phyloP scores from a whole-genome alignment of 163 green algal genomes.

The Chlamydomonas reinhardtii region DNA sequence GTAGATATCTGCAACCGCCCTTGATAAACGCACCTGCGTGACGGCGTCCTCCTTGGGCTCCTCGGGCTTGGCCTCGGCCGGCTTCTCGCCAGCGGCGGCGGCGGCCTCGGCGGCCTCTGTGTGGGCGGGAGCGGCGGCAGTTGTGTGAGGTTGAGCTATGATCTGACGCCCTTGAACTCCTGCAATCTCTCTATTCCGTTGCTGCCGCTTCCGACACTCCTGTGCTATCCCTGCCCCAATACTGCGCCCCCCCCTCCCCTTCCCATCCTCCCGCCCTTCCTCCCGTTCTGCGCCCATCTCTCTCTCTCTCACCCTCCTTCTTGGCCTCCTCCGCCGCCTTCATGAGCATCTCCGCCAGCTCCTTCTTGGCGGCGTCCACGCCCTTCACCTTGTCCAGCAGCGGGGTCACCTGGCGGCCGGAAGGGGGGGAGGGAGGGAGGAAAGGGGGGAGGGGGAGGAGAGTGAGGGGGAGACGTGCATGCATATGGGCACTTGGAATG shows the following conservation, averaged over 20 bases:
- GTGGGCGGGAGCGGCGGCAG: background rate
- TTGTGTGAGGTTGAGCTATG: too few relatives aligned
- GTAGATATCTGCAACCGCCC: too few relatives aligned
- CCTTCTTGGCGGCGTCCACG: constrained; percentile 70
- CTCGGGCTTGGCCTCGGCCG: background rate
- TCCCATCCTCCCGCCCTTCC: background rate
- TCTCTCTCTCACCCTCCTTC: constrained; percentile 47
- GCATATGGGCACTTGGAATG: too few relatives aligned
- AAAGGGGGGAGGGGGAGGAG: too few relatives aligned
- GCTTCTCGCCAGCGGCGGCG: background rate
- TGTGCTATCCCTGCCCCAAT: too few relatives aligned
- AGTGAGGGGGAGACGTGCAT: too few relatives aligned
- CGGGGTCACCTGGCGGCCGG: constrained; percentile 67
- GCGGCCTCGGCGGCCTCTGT: constrained; percentile 44
- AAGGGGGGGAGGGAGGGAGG: too few relatives aligned
- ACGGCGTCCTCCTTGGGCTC: constrained; percentile 20
- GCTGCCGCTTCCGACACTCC: too few relatives aligned
- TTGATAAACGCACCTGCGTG: constrained; percentile 18
- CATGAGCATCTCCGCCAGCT: constrained; percentile 80
- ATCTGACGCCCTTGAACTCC: too few relatives aligned
- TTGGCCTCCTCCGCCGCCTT: constrained; percentile 70
- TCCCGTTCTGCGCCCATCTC: background rate
- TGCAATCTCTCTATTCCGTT: too few relatives aligned
- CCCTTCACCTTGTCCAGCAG: constrained; percentile 87
- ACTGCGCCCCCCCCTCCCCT: background rate